phyloP scores from a whole-genome alignment of 1,284 basidiomycete species.

The Boletus hoseneyae region DNA sequence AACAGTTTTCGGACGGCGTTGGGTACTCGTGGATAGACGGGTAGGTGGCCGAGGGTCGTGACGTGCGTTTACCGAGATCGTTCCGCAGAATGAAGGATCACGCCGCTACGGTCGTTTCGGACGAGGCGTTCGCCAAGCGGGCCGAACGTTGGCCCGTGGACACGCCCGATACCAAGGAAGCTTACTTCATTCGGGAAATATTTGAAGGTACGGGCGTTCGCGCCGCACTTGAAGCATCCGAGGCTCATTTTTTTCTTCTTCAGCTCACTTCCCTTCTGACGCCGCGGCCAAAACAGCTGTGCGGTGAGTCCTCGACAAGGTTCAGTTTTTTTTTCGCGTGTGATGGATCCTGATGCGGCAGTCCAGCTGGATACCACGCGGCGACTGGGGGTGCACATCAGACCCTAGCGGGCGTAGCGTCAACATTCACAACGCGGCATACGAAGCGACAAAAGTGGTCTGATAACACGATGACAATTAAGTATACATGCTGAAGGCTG shows the following conservation, averaged over 20 bases:
- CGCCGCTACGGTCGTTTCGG: slow-evolving; percentile 72
- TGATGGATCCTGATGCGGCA: slow-evolving; percentile 9
- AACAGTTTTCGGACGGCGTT: slow-evolving; percentile 99
- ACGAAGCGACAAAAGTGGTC: slow-evolving; percentile 37
- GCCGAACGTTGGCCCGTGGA: slow-evolving; percentile 77
- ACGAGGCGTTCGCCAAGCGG: slow-evolving; percentile 78
- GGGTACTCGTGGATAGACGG: slow-evolving; percentile 99
- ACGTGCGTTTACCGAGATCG: background rate
- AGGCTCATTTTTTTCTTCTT: slow-evolving; percentile 10
- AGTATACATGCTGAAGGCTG: slow-evolving; percentile 21
- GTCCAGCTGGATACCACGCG: slow-evolving; percentile 83
- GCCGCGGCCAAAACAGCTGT: slow-evolving; percentile 93
- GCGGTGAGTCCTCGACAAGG: slow-evolving; percentile 49
- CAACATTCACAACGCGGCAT: slow-evolving; percentile 93
- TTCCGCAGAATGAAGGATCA: slow-evolving; percentile 82
- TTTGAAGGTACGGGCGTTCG: slow-evolving; percentile 69
- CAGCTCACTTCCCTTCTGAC: slow-evolving; percentile 79
- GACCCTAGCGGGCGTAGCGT: slow-evolving; percentile 97
- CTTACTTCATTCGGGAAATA: slow-evolving; percentile 90
- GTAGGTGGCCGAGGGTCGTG: slow-evolving; percentile 36
- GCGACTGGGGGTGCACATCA: slow-evolving; percentile 93
- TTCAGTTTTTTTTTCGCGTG: slow-evolving; percentile 16
- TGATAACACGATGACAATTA: slow-evolving; percentile 15
- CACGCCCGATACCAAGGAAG: slow-evolving; percentile 97
- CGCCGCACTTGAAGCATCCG: slow-evolving; percentile 14